phyloP scores from a whole-genome alignment of 441 rosid genomes.

The Macaranga tanarius region DNA sequence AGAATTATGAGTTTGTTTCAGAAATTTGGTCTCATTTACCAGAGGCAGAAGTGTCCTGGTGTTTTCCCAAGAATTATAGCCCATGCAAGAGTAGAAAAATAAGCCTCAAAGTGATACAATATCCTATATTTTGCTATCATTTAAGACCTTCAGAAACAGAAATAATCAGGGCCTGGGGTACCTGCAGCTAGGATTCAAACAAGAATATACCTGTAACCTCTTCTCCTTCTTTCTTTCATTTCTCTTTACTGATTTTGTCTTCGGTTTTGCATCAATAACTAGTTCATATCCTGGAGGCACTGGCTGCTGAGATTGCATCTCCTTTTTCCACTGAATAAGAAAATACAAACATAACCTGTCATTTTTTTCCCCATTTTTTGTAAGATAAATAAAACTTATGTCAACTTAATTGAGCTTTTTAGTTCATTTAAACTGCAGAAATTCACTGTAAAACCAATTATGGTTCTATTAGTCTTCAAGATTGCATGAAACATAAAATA shows the following conservation, averaged over 20 bases:
- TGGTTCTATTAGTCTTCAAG: too few species aligned
- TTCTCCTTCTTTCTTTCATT: conserved; percentile 96
- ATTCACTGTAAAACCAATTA: not conserved
- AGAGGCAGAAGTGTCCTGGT: not conserved
- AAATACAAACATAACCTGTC: conserved; percentile 7
- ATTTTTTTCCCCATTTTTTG: not conserved
- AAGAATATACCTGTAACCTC: conserved; percentile 59
- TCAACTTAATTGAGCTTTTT: not conserved
- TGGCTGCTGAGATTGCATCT: conserved; percentile 52
- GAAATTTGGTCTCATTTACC: not conserved
- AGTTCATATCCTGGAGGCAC: conserved; percentile 88
- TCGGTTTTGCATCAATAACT: conserved; percentile 55
- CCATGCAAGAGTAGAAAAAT: not conserved
- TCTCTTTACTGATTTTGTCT: conserved; percentile 77
- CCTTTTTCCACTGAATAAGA: conserved; percentile 74
- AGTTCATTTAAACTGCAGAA: not conserved
- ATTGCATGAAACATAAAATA: too few species aligned
- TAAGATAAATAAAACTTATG: not conserved
- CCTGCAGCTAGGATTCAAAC: not conserved
- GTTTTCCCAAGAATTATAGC: not conserved
- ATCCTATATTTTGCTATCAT: not conserved
- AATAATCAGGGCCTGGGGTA: not conserved
- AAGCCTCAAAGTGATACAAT: not conserved
- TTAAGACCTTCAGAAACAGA: not conserved
- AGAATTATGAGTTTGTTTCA: not conserved